Base-by-base conservation (phyloP, 2,329 filamentous ascomycete species). In the Aspergillus sp. region DNA sequence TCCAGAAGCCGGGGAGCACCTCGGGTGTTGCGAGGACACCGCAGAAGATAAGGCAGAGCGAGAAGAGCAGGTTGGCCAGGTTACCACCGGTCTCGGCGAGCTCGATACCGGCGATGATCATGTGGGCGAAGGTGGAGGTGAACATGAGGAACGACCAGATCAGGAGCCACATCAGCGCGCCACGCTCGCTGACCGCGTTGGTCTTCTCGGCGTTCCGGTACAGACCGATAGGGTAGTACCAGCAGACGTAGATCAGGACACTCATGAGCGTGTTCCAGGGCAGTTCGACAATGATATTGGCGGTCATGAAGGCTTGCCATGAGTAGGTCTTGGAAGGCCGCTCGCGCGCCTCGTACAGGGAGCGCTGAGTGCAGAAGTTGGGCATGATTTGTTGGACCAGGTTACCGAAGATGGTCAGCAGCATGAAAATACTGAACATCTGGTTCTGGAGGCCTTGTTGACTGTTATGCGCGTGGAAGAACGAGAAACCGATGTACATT, bases 221-320 rank as follows among this genome's bases (percentile, higher is more conserved):
- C 5, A 46, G 31, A 9, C 44, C 44, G 5, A 46, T 34, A 14
- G 44, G 44, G 23, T 46, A 46, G 44, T 34, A 46, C 44, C 44
- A 46, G 23, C 44, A 46, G 10, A 46, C n/a, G 25, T n/a, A 46
- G 25, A 46, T 46, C 13, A 46, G 23, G 7, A 34, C 44, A 6
- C 25, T 32, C 44, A 46, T 46, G 17, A 46, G 25, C 14, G 44
- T 46, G 23, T 46, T 46, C 44, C 88, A 96, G 0, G 90, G 89
- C 1, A 96, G 74, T 70, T 96, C 91, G 53, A 91, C 89, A 25
- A 91, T 73, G 60, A 96, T 88, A 67, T 91, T 88, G 46, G 87
- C 85, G n/a, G 91, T 73, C 81, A 94, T 89, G 66, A 94, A 94
- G 5, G 89, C 84, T 69, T 88, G 85, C 90, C 90, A 95, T 45